Conservation (phyloP, 306 rosid species). For the Lathyrus oleraceus region DNA sequence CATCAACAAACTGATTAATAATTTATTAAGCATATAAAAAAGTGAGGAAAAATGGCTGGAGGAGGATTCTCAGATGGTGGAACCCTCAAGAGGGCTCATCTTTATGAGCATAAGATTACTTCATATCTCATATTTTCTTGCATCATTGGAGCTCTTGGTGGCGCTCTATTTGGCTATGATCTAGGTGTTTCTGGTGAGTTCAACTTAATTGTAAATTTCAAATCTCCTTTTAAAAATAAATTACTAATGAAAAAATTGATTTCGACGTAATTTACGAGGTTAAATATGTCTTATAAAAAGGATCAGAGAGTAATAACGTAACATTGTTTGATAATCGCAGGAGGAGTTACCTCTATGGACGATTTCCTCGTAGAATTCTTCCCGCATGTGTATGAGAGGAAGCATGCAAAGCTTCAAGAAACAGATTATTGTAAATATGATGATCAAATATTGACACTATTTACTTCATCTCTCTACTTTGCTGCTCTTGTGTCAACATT, state of each 20-base stretch:
- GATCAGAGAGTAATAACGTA: no score
- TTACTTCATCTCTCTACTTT: slow-evolving; percentile 77
- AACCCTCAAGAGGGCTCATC: slow-evolving; percentile 60
- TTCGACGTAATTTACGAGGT: no score
- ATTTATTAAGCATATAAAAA: background rate
- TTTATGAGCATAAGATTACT: slow-evolving; percentile 64
- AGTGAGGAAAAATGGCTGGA: slow-evolving; percentile 65
- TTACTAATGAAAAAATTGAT: no score
- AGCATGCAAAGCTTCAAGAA: slow-evolving; percentile 61
- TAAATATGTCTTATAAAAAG: no score
- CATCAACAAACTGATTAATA: no score
- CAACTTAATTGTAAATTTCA: background rate
- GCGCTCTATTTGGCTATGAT: slow-evolving; percentile 84
- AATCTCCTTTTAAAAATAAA: no score
- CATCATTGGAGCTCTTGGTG: slow-evolving; percentile 83
- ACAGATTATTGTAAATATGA: slow-evolving; percentile 93
- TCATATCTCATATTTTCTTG: slow-evolving; percentile 63
- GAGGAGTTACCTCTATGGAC: slow-evolving; percentile 96
- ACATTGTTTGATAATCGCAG: slow-evolving; percentile 27
- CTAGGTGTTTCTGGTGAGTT: slow-evolving; percentile 86
- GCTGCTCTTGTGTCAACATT: slow-evolving; percentile 74
- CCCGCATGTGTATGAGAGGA: slow-evolving; percentile 63
- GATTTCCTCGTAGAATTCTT: slow-evolving; percentile 79
- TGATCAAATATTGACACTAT: slow-evolving; percentile 68
- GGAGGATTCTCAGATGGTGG: slow-evolving; percentile 51